A percentile compares a stretch with the other conserved stretches of the same genome.
Conservation (phyloP, 2,329 filamentous ascomycete genomes). For the Mollisiaceae sp. region DNA sequence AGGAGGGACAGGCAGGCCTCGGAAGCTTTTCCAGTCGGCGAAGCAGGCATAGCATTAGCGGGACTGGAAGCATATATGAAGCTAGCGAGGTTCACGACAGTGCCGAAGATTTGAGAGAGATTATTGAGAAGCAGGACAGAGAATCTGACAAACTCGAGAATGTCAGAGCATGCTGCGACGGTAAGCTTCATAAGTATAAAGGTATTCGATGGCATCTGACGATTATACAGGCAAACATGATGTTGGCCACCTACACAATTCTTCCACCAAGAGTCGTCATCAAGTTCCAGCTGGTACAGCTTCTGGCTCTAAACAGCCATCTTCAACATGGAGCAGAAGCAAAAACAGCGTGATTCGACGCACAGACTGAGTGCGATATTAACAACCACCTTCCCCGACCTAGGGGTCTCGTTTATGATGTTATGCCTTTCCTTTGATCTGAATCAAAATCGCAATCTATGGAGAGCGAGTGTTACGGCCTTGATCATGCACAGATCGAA, state of each 20-base stretch:
- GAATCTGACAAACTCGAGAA: conserved; percentile 87
- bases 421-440: conserved; percentile 31
- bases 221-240: conserved; percentile 71
- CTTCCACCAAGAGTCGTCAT: conserved; percentile 52
- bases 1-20: conserved; percentile 34
- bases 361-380: conserved; percentile 27
- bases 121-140: conserved; percentile 78
- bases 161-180: conserved; percentile 95
- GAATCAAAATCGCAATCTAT: conserved; percentile 28
- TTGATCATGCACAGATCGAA: conserved; percentile 18
- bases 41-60: conserved; percentile 54
- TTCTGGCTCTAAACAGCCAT: conserved; percentile 26
- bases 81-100: conserved; percentile 70
- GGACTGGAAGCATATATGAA: conserved; percentile 54
- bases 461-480: conserved; percentile 26
- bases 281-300: conserved; percentile 26
- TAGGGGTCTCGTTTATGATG: conserved; percentile 31
- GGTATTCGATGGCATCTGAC: conserved; percentile 30
- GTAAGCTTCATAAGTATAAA: conserved; percentile 58
- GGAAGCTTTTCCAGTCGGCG: conserved; percentile 60
- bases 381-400: conserved; percentile 17
- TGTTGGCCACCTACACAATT: conserved; percentile 63
- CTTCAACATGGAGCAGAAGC: conserved; percentile 23
- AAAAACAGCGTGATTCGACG: conserved; percentile 33
- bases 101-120: conserved; percentile 80